Evolutionary conservation across 2,329 filamentous ascomycete genomes (phyloP).

Genomic region (Fusarium mangiferae): DNA sequence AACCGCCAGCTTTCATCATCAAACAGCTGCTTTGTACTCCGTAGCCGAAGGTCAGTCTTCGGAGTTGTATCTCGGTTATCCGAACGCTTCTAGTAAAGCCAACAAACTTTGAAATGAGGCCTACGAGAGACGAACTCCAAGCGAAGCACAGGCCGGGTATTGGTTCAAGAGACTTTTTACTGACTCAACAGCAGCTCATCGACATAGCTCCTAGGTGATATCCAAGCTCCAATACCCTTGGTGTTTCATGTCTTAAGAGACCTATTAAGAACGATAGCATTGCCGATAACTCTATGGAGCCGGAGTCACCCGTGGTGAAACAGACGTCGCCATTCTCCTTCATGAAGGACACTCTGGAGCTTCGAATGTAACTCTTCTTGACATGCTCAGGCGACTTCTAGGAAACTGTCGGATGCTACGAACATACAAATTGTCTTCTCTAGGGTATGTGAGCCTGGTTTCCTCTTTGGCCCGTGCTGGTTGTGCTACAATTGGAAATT

Average conservation of each 20-base stretch:
- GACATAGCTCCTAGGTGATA: not conserved
- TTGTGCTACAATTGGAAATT: constrained; percentile 38
- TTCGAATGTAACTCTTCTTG: constrained; percentile 17
- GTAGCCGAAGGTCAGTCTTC: not conserved
- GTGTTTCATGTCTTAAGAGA: constrained; percentile 28
- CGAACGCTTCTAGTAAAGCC: not conserved
- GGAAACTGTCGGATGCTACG: not conserved
- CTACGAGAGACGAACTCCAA: not conserved
- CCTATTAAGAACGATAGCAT: constrained; percentile 33
- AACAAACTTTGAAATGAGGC: not conserved
- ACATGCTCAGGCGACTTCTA: not conserved
- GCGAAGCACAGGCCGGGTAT: constrained; percentile 9
- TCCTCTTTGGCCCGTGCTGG: constrained; percentile 8
- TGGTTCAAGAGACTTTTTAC: constrained; percentile 2
- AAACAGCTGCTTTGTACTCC: not conserved
- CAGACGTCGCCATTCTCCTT: constrained; percentile 5
- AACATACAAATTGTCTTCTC: not conserved
- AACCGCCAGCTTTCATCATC: not conserved
- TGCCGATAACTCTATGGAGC: constrained; percentile 26
- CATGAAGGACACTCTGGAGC: not conserved
- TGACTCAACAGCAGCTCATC: not conserved
- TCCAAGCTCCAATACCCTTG: constrained; percentile 7
- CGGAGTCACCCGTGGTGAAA: constrained; percentile 21
- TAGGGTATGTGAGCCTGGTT: constrained; percentile 20
- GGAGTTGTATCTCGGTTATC: not conserved